A percentile compares a stretch with the other conserved stretches of the same genome.
These are phyloP conservation scores for Verbascum thapsus DNA, from an alignment of 257 asterid species.

Conservation along the genomic window DNA sequence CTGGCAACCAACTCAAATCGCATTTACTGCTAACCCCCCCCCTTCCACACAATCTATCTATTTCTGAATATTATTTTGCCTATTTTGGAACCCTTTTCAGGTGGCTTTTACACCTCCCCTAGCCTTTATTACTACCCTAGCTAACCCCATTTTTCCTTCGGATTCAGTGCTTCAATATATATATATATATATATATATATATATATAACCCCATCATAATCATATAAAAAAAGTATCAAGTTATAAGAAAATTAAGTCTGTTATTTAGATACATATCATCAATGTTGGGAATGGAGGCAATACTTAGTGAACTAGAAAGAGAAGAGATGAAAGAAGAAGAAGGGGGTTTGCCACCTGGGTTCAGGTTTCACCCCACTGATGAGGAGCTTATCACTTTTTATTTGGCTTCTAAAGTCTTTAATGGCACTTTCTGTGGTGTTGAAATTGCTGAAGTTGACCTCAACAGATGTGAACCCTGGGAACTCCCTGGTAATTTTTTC, in stretches of 20 bases:
- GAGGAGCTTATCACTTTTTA: conserved; percentile 84
- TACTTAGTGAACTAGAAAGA: conserved; percentile 57
- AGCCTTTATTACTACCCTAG: conserved; percentile 39
- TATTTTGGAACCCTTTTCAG: conserved; percentile 62
- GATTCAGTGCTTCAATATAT: conserved; percentile 49
- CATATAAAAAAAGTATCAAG: too few relatives aligned
- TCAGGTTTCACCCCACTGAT: conserved; percentile 83
- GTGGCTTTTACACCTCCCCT: conserved; percentile 51
- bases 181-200: neutral
- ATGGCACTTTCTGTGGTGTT: conserved; percentile 46
- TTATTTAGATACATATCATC: too few relatives aligned
- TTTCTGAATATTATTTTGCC: conserved; percentile 51
- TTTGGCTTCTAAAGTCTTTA: conserved; percentile 69
- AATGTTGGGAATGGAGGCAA: conserved; percentile 71
- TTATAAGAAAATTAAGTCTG: too few relatives aligned
- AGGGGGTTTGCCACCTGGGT: conserved; percentile 74
- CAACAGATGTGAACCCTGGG: conserved; percentile 89
- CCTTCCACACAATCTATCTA: conserved; percentile 6
- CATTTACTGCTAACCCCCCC: conserved; percentile 46
- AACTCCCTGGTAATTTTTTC: conserved; percentile 65
- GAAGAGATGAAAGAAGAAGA: conserved; percentile 44
- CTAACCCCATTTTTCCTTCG: conserved; percentile 42
- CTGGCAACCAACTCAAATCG: conserved; percentile 49
- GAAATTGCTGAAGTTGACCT: conserved; percentile 76
- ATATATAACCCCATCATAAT: conserved; percentile 23